Evolutionary conservation across 257 asterid species (phyloP).

Genomic region (Cynanchum wilfordii): DNA sequence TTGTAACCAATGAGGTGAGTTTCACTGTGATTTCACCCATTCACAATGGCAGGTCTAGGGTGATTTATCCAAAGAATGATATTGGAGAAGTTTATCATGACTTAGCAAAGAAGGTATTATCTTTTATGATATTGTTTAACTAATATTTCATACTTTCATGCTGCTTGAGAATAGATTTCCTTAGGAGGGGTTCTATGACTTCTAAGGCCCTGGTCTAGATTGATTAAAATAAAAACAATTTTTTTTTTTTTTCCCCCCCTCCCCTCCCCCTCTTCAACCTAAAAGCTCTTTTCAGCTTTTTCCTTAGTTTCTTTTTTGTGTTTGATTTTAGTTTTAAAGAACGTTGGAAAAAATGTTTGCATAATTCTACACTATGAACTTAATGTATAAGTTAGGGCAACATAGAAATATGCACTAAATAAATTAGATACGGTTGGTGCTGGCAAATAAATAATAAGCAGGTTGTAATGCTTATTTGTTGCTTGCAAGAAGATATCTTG

Average conservation of each 20-base stretch:
- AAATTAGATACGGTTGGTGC: neutral
- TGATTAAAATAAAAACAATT: neutral
- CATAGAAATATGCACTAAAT: neutral
- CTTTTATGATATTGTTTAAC: neutral
- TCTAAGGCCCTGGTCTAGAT: neutral
- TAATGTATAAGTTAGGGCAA: neutral
- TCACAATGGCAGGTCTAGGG: slow-evolving; percentile 65
- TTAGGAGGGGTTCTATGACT: neutral
- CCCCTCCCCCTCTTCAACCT: too few relatives aligned
- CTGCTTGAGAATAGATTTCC: neutral
- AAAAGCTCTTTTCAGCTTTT: too few relatives aligned
- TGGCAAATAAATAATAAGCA: neutral
- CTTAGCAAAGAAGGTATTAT: slow-evolving; percentile 66
- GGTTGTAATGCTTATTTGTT: neutral
- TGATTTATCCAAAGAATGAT: slow-evolving; percentile 73
- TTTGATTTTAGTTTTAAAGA: neutral
- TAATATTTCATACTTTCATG: neutral
- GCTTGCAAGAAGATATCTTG: neutral
- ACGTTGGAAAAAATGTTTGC: too few relatives aligned
- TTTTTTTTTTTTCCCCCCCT: neutral
- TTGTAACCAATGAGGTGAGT: slow-evolving; percentile 5
- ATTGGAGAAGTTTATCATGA: slow-evolving; percentile 63
- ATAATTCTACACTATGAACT: too few relatives aligned
- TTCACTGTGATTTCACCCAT: slow-evolving; percentile 13
- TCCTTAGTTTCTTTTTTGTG: neutral